Conservation (phyloP, 805 yeast genomes). For the Diddensiella santjacobensis region DNA sequence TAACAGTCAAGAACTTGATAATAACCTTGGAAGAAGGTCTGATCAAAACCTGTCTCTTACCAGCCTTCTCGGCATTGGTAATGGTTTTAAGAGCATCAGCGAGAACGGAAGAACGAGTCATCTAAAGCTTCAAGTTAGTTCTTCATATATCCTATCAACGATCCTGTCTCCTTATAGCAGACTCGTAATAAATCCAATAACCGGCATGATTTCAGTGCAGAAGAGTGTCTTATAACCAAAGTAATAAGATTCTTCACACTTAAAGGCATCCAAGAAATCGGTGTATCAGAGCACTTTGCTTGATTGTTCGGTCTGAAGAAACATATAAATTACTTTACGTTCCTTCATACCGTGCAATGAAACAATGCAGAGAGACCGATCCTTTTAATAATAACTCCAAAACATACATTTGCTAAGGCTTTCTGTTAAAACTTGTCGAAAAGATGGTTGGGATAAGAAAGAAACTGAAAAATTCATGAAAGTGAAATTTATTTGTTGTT, state of each 20-base stretch:
- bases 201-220: neutral
- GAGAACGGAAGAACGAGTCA: conserved; percentile 98
- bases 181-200: neutral
- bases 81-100: conserved; percentile 98
- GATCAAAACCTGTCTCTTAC: conserved; percentile 97
- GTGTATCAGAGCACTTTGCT: conserved; percentile 25
- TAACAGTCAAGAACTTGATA: conserved; percentile 92
- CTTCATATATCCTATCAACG: neutral
- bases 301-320: conserved; percentile 2
- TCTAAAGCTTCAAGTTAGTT: conserved; percentile 33
- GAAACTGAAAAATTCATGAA: conserved; percentile 1
- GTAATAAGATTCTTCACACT: neutral
- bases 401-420: conserved; percentile 14
- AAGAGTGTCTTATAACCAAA: neutral
- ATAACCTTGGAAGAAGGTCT: conserved; percentile 98
- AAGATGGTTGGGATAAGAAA: conserved; percentile 4
- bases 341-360: conserved; percentile 1
- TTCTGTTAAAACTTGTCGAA: no score
- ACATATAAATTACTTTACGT: neutral
- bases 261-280: conserved; percentile 14
- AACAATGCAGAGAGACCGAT: conserved; percentile 23
- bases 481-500: neutral
- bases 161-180: neutral
- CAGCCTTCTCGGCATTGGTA: conserved; percentile 99
- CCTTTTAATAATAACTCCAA: conserved; percentile 6